Conservation (phyloP, 371 early-diverging fungal genomes). For the Rhizopus sp. region DNA sequence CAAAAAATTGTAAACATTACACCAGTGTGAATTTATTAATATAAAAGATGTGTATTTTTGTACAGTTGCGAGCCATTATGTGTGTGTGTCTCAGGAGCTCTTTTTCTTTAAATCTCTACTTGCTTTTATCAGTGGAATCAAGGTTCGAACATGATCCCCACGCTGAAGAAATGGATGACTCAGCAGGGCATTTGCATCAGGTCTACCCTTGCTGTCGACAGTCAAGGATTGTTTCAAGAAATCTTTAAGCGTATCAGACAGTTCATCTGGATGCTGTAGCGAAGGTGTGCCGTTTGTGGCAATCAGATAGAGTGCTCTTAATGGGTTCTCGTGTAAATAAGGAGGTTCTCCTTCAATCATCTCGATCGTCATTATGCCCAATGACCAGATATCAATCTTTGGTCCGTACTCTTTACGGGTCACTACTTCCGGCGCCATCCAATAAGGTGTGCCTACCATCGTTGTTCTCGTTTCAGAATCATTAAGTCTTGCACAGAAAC, state of each 20-base stretch:
- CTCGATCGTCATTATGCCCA: conserved; percentile 90
- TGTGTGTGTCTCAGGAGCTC: neutral
- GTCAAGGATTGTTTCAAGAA: conserved; percentile 71
- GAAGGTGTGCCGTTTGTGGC: conserved; percentile 88
- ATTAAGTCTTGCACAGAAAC: conserved; percentile 84
- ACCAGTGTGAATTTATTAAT: no score
- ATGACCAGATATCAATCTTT: conserved; percentile 92
- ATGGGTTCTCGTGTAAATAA: conserved; percentile 82
- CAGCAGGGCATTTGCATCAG: conserved; percentile 33
- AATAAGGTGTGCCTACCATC: conserved; percentile 86
- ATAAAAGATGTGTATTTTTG: neutral
- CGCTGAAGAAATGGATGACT: conserved; percentile 86
- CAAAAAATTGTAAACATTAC: no score
- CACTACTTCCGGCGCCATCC: conserved; percentile 95
- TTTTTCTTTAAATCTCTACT: conserved; percentile 61
- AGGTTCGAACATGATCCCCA: conserved; percentile 79
- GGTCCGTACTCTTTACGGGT: conserved; percentile 85
- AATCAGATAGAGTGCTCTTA: conserved; percentile 83
- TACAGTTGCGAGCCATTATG: neutral
- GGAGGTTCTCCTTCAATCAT: conserved; percentile 88
- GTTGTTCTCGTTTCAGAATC: conserved; percentile 73
- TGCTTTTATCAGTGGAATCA: conserved; percentile 91
- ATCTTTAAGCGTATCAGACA: conserved; percentile 67
- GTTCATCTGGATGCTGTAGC: conserved; percentile 73
- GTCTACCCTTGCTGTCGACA: conserved; percentile 60